Evolutionary conservation across 805 yeast species (phyloP).

Genomic region (Nakazawaea populi): DNA sequence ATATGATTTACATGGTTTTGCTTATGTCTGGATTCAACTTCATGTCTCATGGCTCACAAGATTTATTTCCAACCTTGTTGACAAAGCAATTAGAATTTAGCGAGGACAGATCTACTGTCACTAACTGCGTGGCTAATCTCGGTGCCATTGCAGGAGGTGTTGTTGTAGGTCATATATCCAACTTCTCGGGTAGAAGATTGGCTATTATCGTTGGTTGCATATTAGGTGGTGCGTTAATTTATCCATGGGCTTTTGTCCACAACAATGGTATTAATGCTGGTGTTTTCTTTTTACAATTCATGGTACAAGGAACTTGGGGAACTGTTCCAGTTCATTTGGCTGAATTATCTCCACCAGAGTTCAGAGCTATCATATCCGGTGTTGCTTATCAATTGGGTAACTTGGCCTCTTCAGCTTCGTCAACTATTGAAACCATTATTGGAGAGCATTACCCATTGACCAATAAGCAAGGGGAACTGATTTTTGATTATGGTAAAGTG

Average conservation of each 20-base stretch:
- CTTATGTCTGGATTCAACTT: constrained; percentile 62
- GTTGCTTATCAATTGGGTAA: constrained; percentile 65
- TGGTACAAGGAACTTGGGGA: constrained; percentile 70
- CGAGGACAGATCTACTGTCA: constrained; percentile 42
- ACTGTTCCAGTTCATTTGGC: constrained; percentile 57
- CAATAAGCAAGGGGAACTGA: constrained; percentile 16
- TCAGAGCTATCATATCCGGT: constrained; percentile 59
- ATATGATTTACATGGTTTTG: constrained; percentile 48
- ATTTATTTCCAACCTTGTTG: constrained; percentile 52
- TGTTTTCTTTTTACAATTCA: constrained; percentile 55
- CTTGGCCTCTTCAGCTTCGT: constrained; percentile 58
- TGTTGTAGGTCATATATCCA: constrained; percentile 47
- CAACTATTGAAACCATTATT: constrained; percentile 62
- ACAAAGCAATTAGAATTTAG: constrained; percentile 38
- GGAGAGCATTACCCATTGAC: constrained; percentile 47
- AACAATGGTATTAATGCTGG: constrained; percentile 47
- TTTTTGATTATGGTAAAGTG: constrained; percentile 49
- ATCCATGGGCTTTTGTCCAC: constrained; percentile 55
- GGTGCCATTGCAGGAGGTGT: constrained; percentile 58
- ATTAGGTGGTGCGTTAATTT: constrained; percentile 53
- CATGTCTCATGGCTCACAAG: constrained; percentile 60
- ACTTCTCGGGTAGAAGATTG: constrained; percentile 50
- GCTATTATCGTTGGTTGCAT: constrained; percentile 46
- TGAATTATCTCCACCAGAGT: constrained; percentile 58
- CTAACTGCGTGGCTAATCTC: constrained; percentile 50